Evolutionary conservation across 1,284 basidiomycete species (phyloP), one percentile per base, ranked within the genome.

Genomic region (Malassezia obtusa): DNA sequence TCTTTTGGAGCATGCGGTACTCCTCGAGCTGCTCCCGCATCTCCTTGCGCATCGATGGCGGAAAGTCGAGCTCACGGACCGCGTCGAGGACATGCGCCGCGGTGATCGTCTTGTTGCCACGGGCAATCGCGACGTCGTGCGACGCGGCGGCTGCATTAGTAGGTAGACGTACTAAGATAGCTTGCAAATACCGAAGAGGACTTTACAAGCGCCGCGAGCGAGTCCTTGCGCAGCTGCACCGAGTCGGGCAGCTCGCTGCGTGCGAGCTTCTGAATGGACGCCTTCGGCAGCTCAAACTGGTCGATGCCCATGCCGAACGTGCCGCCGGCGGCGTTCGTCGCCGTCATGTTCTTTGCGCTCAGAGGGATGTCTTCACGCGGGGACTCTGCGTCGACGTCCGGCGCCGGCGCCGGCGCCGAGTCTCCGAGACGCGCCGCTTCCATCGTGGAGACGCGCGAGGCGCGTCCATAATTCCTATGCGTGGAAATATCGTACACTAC

Each of bases 31-130:
- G 49, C 25, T 48, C 46, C 24, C 53, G 49, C n/a, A 60, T 54
- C 41, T 57, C 54, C 19, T 38, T 26, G n/a, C 45, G 44, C 45
- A 57, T 57, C 10, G 45, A 15, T 8, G 43, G 28, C 6, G 58
- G 58, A 37, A 60, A 60, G 15, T 57, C 58, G 33, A 56, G 48
- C 35, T 60, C 58, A 11, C 55, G 54, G 35, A 60, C 33, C 17
- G 58, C 58, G 30, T 49, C 50, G 19, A 57, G 31, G 15, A 60
- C 58, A 31, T 50, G 41, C 7, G 45, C 31, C 6, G 58, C 58
- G 2, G 50, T 24, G 19, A 60, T 56, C 15, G 58, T 60, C 45
- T 60, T 60, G 45, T 57, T 56, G 3, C 58, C 58, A 10, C 45
- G 49, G 9, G 54, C 58, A 4, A 52, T 19, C 3, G 58, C 55